phyloP scores from a whole-genome alignment of 2,329 filamentous ascomycete species.

The Cladosporium sp. region DNA sequence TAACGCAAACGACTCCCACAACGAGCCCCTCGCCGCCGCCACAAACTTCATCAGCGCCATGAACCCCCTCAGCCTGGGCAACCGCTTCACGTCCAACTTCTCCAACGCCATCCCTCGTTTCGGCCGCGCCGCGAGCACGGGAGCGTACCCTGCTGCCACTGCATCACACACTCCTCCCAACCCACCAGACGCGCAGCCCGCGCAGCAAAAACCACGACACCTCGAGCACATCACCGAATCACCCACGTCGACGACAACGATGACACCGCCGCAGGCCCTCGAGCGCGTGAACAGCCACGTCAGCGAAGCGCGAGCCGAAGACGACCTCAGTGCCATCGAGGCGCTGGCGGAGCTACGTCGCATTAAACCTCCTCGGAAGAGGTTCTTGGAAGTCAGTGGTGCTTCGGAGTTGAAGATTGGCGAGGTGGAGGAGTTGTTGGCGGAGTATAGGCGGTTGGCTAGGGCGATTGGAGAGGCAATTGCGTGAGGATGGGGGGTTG shows the following conservation, averaged over 20 bases:
- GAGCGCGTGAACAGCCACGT: not conserved
- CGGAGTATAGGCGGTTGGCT: conserved; percentile 43
- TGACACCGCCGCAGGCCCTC: conserved; percentile 16
- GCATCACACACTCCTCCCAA: not conserved
- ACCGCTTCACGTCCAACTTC: conserved; percentile 35
- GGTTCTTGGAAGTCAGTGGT: conserved; percentile 49
- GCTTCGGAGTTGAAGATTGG: conserved; percentile 48
- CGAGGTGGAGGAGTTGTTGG: conserved; percentile 48
- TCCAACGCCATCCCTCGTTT: conserved; percentile 30
- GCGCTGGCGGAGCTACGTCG: conserved; percentile 47
- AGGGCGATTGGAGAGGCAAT: conserved; percentile 46
- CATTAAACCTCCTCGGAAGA: conserved; percentile 48
- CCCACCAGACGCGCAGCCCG: not conserved
- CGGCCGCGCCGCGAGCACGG: conserved; percentile 22
- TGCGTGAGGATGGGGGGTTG: conserved; percentile 17
- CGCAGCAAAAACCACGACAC: conserved; percentile 30
- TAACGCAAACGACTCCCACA: not conserved
- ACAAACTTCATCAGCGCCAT: conserved; percentile 36
- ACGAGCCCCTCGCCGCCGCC: conserved; percentile 26
- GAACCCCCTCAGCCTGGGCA: conserved; percentile 34
- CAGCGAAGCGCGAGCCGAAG: conserved; percentile 12
- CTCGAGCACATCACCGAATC: conserved; percentile 32
- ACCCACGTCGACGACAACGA: conserved; percentile 24
- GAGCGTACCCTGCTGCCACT: conserved; percentile 26
- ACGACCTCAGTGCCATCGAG: conserved; percentile 42